These are phyloP conservation scores for Colletotrichum cuscutae DNA, from an alignment of 2,329 filamentous ascomycete genomes.

Conservation along the genomic window DNA sequence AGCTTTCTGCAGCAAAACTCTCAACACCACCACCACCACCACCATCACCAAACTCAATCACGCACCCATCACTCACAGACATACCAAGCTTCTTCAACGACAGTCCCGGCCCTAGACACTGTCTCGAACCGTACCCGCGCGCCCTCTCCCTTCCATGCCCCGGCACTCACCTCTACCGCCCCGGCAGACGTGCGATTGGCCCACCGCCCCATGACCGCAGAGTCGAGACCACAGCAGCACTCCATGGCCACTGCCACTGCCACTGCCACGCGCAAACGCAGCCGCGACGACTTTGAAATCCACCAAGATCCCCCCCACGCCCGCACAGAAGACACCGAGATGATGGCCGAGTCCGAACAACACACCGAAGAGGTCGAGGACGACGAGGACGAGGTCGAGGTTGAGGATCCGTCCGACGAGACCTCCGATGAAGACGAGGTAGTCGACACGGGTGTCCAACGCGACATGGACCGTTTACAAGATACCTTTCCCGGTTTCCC, in stretches of 20 bases:
- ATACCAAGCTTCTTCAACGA: neutral
- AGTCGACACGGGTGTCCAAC: constrained; percentile 75
- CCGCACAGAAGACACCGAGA: constrained; percentile 59
- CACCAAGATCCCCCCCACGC: constrained; percentile 57
- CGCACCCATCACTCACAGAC: neutral
- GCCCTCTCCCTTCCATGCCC: constrained; percentile 31
- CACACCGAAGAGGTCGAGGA: constrained; percentile 50
- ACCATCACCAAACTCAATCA: neutral
- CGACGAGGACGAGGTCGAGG: constrained; percentile 50
- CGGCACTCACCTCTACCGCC: neutral
- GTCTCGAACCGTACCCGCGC: constrained; percentile 3
- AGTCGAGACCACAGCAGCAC: neutral
- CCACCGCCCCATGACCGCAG: constrained; percentile 29
- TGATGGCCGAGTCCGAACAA: constrained; percentile 57
- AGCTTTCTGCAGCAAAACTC: neutral
- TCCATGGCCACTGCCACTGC: constrained; percentile 25
- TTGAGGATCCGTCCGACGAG: constrained; percentile 55
- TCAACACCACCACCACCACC: neutral
- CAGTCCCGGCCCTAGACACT: constrained; percentile 11
- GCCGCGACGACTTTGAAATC: constrained; percentile 56
- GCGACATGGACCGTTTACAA: constrained; percentile 90
- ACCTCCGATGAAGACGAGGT: constrained; percentile 69
- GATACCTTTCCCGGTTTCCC: constrained; percentile 85
- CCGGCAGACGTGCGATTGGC: constrained; percentile 23
- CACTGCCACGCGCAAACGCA: constrained; percentile 36